These are phyloP conservation scores for Skeletonema grethae DNA, from an alignment of 108 stramenopile genomes.

Conservation along the genomic window DNA sequence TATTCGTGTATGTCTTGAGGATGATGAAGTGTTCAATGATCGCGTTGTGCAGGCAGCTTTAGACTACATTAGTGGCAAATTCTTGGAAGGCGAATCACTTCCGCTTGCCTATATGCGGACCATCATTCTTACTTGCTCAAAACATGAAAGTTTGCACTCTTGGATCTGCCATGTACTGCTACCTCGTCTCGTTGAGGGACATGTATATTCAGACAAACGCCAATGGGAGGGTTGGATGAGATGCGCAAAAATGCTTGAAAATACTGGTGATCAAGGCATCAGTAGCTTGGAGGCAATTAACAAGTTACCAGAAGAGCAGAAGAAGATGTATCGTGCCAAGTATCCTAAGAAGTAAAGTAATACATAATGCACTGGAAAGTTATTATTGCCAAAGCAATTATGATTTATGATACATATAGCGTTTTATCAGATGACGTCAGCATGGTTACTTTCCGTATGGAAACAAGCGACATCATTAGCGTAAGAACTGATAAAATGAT, in stretches of 20 bases:
- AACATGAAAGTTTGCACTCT: conserved; percentile 86
- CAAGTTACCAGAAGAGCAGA: conserved; percentile 74
- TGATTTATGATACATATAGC: not conserved
- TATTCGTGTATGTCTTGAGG: conserved; percentile 76
- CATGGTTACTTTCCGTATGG: not conserved
- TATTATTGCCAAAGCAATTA: not conserved
- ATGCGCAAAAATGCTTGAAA: conserved; percentile 86
- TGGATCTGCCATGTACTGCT: conserved; percentile 86
- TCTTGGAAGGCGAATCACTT: conserved; percentile 65
- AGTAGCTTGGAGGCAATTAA: conserved; percentile 72
- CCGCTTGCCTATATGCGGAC: conserved; percentile 92
- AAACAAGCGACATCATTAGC: not conserved
- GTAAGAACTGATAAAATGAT: not conserved
- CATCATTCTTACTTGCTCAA: conserved; percentile 82
- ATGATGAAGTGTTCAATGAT: conserved; percentile 81
- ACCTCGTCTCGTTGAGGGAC: conserved; percentile 83
- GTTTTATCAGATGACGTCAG: not conserved
- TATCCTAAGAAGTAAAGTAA: conserved; percentile 50
- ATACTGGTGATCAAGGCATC: conserved; percentile 63
- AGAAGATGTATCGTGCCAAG: conserved; percentile 62
- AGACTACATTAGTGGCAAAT: conserved; percentile 78
- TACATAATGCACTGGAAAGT: not conserved
- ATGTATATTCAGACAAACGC: conserved; percentile 70
- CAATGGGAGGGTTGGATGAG: conserved; percentile 94
- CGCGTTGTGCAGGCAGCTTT: conserved; percentile 76